Percentiles rank a stretch among this genome's conserved stretches.
These are phyloP conservation scores for Echinochloa phyllopogon DNA, from an alignment of 176 grass and related monocot species.

Conservation along the genomic window DNA sequence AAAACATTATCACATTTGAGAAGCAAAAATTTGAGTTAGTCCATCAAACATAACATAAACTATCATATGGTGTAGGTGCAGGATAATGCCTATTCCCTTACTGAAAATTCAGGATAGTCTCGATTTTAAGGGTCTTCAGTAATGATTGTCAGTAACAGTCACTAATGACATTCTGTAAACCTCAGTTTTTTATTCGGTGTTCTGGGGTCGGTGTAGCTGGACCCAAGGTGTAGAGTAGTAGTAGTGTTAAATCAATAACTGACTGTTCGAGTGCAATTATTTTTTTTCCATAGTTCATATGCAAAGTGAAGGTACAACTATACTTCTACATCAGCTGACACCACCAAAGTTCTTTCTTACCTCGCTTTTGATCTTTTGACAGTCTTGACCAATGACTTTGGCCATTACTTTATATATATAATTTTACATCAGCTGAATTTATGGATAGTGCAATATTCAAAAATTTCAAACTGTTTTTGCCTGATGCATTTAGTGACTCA, in stretches of 20 bases:
- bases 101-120: background rate
- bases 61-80: background rate
- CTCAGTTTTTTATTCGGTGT: too few species aligned
- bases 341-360: too few species aligned
- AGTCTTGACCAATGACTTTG: background rate
- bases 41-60: background rate
- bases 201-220: too few species aligned
- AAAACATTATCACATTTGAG: background rate
- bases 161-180: too few species aligned
- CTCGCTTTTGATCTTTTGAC: background rate
- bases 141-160: background rate
- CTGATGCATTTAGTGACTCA: background rate
- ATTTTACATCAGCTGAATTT: background rate
- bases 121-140: background rate
- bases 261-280: too few species aligned
- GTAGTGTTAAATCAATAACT: too few species aligned
- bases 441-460: background rate
- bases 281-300: too few species aligned
- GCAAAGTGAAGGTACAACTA: too few species aligned
- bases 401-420: background rate
- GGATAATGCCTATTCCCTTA: background rate
- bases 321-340: too few species aligned
- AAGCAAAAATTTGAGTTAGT: background rate
- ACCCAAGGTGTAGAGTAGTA: too few species aligned
- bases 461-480: too few species aligned